phyloP scores from a whole-genome alignment of 2,329 filamentous ascomycete genomes.

The Botryotinia convoluta region DNA sequence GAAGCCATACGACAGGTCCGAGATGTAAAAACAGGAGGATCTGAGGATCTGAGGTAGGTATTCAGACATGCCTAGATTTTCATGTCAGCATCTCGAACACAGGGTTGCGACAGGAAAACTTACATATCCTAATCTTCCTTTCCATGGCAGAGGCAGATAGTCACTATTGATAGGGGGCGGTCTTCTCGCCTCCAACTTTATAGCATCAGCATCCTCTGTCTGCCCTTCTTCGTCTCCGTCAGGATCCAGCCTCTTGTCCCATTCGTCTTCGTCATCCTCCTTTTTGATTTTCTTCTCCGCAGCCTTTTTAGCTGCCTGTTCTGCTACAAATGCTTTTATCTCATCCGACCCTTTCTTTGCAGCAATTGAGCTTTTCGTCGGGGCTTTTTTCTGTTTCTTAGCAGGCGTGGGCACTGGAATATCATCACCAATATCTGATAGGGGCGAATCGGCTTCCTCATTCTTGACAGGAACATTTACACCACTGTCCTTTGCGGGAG shows the following conservation, averaged over 20 bases:
- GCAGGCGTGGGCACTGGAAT: conserved; percentile 17
- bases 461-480: conserved; percentile 20
- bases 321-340: conserved; percentile 36
- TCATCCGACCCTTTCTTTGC: conserved; percentile 38
- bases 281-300: conserved; percentile 32
- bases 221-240: conserved; percentile 34
- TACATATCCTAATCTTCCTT: conserved; percentile 84
- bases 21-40: conserved; percentile 83
- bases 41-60: conserved; percentile 81
- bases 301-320: conserved; percentile 36
- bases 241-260: conserved; percentile 33
- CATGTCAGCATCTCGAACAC: conserved; percentile 12
- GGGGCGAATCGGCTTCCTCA: conserved; percentile 28
- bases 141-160: conserved; percentile 85
- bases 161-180: conserved; percentile 79
- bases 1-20: conserved; percentile 88
- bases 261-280: conserved; percentile 32
- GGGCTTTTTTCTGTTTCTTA: conserved; percentile 34
- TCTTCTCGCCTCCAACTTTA: conserved; percentile 35
- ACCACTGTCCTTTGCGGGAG: conserved; percentile 21
- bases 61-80: conserved; percentile 73
- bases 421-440: conserved; percentile 26
- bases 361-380: conserved; percentile 36
- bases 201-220: conserved; percentile 33
- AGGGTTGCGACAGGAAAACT: conserved; percentile 36